phyloP scores from a whole-genome alignment of 2,329 filamentous ascomycete genomes.

The Uncinocarpus reesii region DNA sequence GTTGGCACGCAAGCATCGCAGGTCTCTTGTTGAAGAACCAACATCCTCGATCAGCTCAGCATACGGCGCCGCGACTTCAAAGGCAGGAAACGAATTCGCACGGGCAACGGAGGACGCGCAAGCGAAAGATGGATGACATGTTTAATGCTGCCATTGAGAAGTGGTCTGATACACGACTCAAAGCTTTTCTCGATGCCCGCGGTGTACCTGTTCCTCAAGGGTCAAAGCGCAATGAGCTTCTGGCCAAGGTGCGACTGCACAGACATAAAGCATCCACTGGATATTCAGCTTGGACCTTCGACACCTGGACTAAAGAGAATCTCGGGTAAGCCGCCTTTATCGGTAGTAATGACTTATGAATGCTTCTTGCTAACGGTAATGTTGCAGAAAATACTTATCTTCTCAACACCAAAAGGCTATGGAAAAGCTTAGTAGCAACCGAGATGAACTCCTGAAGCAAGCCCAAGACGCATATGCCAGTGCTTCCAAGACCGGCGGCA shows the following conservation, averaged over 20 bases:
- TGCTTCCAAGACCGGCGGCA: constrained; percentile 39
- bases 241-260: constrained; percentile 63
- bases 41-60: constrained; percentile 34
- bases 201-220: constrained; percentile 64
- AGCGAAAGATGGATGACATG: constrained; percentile 52
- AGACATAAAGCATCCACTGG: constrained; percentile 58
- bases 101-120: constrained; percentile 61
- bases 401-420: constrained; percentile 45
- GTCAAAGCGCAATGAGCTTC: constrained; percentile 60
- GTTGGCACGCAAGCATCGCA: constrained; percentile 77
- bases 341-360: background rate
- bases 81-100: constrained; percentile 64
- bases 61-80: constrained; percentile 62
- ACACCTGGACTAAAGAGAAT: constrained; percentile 63
- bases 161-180: constrained; percentile 69
- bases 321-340: constrained; percentile 42
- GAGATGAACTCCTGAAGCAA: constrained; percentile 60
- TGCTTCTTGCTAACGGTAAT: constrained; percentile 24
- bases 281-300: constrained; percentile 67
- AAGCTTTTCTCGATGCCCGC: constrained; percentile 66
- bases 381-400: constrained; percentile 39
- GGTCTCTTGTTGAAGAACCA: constrained; percentile 40
- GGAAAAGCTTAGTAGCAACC: constrained; percentile 54
- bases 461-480: constrained; percentile 39
- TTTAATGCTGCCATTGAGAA: constrained; percentile 53